Evolutionary conservation across 768 basidiomycete genomes (phyloP).

Genomic region (Boletus vinaceobasis): DNA sequence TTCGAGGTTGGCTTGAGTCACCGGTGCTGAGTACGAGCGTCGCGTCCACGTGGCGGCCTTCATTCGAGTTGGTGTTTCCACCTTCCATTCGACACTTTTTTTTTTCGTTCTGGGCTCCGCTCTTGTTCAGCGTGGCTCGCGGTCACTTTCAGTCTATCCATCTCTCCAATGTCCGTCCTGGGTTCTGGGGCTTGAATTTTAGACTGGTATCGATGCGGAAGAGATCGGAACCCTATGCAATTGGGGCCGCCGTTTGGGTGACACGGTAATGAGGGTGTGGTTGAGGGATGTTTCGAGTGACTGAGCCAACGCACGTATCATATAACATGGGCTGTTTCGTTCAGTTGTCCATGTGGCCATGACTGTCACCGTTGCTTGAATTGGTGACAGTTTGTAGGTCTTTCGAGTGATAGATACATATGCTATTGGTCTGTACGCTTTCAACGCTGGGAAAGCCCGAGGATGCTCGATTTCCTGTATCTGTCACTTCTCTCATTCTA

Average conservation of each 20-base stretch:
- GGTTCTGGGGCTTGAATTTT: neutral
- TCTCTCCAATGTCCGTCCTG: neutral
- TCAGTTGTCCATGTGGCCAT: conserved; percentile 1
- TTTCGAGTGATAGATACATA: neutral
- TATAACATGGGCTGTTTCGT: neutral
- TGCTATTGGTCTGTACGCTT: neutral
- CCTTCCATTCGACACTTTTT: neutral
- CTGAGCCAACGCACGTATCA: neutral
- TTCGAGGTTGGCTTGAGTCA: neutral
- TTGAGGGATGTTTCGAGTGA: conserved; percentile 8
- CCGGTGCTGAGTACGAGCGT: neutral
- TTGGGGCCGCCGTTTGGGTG: neutral
- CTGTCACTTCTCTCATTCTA: neutral
- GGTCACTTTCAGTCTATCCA: neutral
- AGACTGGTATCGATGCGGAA: neutral
- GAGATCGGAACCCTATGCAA: neutral
- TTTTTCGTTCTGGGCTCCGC: neutral
- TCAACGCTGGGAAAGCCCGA: neutral
- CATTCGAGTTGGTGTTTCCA: neutral
- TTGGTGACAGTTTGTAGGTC: neutral
- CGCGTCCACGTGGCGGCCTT: neutral
- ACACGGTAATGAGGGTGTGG: neutral
- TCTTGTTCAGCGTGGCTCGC: neutral
- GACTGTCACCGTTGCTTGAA: neutral
- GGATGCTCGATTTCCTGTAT: neutral